Evolutionary conservation across 2,329 filamentous ascomycete species (phyloP).

Genomic region (Alternaria brassicicola): DNA sequence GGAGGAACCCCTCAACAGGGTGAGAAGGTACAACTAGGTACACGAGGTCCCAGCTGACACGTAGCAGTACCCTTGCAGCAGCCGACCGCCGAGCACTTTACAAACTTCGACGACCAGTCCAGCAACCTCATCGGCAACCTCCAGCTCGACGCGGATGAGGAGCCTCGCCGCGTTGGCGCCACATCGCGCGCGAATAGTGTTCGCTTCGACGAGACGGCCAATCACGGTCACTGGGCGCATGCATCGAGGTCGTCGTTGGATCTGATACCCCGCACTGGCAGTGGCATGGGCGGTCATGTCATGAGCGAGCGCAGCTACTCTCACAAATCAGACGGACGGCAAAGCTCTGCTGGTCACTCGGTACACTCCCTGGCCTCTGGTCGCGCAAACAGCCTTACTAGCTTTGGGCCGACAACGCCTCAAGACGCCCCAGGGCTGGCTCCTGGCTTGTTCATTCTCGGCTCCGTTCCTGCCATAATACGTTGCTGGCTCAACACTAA

Average conservation of each 20-base stretch:
- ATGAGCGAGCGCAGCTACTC: constrained; percentile 92
- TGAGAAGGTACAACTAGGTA: constrained; percentile 52
- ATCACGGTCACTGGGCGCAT: constrained; percentile 89
- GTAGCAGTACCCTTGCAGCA: constrained; percentile 75
- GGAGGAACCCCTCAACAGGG: constrained; percentile 87
- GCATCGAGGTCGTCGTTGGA: constrained; percentile 83
- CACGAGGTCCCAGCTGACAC: constrained; percentile 20
- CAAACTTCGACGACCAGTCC: constrained; percentile 85
- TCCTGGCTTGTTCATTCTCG: constrained; percentile 82
- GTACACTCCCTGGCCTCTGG: constrained; percentile 77
- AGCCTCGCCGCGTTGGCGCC: constrained; percentile 81
- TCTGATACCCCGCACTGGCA: constrained; percentile 77
- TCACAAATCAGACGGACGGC: constrained; percentile 93
- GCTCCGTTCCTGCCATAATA: constrained; percentile 90
- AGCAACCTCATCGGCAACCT: constrained; percentile 80
- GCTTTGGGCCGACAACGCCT: constrained; percentile 74
- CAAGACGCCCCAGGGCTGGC: constrained; percentile 76
- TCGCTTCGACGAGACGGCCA: constrained; percentile 93
- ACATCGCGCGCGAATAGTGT: constrained; percentile 96
- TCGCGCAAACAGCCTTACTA: constrained; percentile 78
- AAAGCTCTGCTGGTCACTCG: constrained; percentile 90
- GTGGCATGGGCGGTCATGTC: constrained; percentile 76
- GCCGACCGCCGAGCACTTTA: constrained; percentile 82
- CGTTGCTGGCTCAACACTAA: constrained; percentile 92
- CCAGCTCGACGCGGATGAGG: constrained; percentile 85